These are phyloP conservation scores for Ophidiomyces ophidiicola DNA, from an alignment of 2,329 filamentous ascomycete genomes.

Conservation along the genomic window DNA sequence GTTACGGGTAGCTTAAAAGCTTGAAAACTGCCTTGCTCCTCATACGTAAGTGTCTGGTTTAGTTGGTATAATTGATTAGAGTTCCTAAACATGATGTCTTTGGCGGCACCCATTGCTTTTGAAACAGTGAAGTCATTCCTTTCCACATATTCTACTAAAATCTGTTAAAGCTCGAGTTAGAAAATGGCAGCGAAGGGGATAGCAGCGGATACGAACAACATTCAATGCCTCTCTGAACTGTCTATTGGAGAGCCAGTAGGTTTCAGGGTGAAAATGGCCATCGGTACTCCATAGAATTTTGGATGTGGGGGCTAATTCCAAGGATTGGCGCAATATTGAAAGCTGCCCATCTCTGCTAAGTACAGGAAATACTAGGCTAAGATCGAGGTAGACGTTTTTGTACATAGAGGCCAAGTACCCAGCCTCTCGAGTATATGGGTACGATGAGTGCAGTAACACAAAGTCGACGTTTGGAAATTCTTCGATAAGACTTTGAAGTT, in stretches of 20 bases:
- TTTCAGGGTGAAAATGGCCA: constrained; percentile 68
- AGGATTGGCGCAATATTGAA: constrained; percentile 53
- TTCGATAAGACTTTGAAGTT: constrained; percentile 61
- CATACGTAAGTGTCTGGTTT: constrained; percentile 25
- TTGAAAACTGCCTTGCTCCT: constrained; percentile 10
- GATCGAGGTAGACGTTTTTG: constrained; percentile 67
- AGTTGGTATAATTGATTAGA: constrained; percentile 64
- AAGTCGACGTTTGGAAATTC: constrained; percentile 58
- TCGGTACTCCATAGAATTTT: constrained; percentile 74
- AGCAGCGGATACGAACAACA: constrained; percentile 37
- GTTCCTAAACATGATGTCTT: constrained; percentile 63
- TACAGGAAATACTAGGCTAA: constrained; percentile 71
- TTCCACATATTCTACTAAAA: constrained; percentile 55
- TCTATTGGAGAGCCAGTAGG: constrained; percentile 57
- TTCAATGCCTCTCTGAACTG: constrained; percentile 62
- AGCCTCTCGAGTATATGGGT: constrained; percentile 66
- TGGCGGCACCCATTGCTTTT: constrained; percentile 53
- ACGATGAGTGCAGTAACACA: constrained; percentile 66
- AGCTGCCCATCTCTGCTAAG: constrained; percentile 66
- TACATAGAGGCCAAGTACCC: constrained; percentile 69
- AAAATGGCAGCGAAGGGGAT: neutral
- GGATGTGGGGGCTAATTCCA: constrained; percentile 62
- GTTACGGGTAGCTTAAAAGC: neutral
- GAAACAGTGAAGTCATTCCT: constrained; percentile 48
- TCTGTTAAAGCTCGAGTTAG: constrained; percentile 29